Base-by-base conservation (phyloP, 2,329 filamentous ascomycete species). In the Cladorrhinum sp. region DNA sequence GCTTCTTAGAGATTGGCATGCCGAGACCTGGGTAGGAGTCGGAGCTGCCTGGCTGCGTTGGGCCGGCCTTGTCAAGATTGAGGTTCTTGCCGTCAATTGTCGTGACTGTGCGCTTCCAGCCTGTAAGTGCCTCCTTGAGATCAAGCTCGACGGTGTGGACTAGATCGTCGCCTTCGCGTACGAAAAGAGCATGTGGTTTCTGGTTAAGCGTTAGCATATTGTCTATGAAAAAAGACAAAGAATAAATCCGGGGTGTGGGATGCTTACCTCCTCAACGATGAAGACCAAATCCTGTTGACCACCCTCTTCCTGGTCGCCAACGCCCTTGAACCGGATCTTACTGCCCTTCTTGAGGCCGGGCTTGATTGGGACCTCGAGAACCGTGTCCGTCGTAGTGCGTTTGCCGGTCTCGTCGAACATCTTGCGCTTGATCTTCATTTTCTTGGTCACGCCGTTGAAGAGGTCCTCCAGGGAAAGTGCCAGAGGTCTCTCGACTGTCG, bases 341-440 rank as follows among this genome's bases (percentile, higher is more conserved):
- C 91, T 96, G 27, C 95, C 95, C 69, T 96, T 93, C 78, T 98
- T 97, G 76, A 98, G 78, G 61, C 95, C 95, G 5, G 92, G 88
- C 78, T 97, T 98, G 78, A 99, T 96, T 51, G 92, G 92, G 56
- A 98, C 93, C 72, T 96, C 92, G 27, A 99, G 79, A 18, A 97
- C 91, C 70, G 93, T 90, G 69, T 99, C 95, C 62, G 93, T 90
- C 2, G 88, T 89, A 49, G 85, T 91, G 68, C 92, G 87, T 79
- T 96, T 96, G 60, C 92, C 92, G 0, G 83, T 87, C 20, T 87
- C 81, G 74, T 99, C 95, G 73, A 91, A 98, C 18, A 89, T 92
- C 85, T 98, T 98, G 71, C 93, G 86, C 81, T 96, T 97, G 66
- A 98, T 96, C 79, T 95, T 96, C 83, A 99, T 92, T 82, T 96